Evolutionary conservation across 225 moss, liverwort and hornwort species (phyloP), one percentile per base, ranked within the genome.

Genomic region (Rhytidiadelphus loreus): DNA sequence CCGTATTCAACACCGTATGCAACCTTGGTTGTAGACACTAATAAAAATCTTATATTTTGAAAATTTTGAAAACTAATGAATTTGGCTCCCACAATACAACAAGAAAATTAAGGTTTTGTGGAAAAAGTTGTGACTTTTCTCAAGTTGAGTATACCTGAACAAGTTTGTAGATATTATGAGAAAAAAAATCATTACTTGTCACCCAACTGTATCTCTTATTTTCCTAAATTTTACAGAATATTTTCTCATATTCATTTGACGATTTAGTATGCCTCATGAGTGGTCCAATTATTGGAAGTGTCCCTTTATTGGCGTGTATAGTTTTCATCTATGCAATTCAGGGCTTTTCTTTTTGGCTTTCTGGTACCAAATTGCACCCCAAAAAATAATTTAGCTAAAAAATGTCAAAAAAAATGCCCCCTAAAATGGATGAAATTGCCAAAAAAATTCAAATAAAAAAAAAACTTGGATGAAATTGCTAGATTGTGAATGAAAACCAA

Each of bases 71-170:
- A 46, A 29, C 2, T 29, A 46, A 29, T 46, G 7, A 29, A 72
- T 0, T 29, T 11, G 28, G 10, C 5, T 48, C 6, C 20, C 0
- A 17, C 25, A 0, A 1, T 30, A 30, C 32, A 22, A 52, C 0
- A 22, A 35, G 20, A 33, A 76, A 76, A 76, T 76, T 5, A 21
- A 33, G 21, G 32, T 33, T 50, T 50, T 33, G 50, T 32, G 0
- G 13, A 33, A 75, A 75, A 50, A 50, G 0, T 33, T 33, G 17
- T 13, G 0, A 22, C 8, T 8, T 52, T 76, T 46, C 2, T 22
- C 35, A 22, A 76, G 13, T 52, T 22, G 35, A 76, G 3, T 35
- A 14, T 1, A 13, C 6, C 23, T 53, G 10, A 29, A 18, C 25
- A 48, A 32, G 11, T 48, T 3, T 48, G 5, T 22, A 52, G 3